Evolutionary conservation across 2,329 filamentous ascomycete genomes (phyloP).

Genomic region (Colletotrichum camelliae): DNA sequence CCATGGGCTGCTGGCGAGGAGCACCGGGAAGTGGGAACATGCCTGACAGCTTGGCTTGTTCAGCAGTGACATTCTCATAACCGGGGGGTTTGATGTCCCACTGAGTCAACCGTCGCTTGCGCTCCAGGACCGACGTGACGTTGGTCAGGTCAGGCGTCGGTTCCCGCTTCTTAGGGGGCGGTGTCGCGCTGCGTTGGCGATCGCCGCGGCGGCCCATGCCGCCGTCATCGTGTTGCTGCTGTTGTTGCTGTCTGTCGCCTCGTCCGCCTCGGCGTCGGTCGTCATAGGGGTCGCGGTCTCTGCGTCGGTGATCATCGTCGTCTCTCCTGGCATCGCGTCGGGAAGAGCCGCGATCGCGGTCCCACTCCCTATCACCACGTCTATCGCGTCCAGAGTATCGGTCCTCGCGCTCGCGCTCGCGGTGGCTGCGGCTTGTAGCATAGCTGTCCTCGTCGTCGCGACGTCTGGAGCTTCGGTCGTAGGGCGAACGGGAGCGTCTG

Average conservation of each 20-base stretch:
- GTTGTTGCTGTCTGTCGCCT: slow-evolving; percentile 40
- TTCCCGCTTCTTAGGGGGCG: slow-evolving; percentile 88
- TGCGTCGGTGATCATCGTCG: slow-evolving; percentile 66
- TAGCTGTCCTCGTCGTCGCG: slow-evolving; percentile 85
- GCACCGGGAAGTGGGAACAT: slow-evolving; percentile 99
- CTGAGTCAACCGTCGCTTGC: slow-evolving; percentile 92
- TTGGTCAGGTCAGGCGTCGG: slow-evolving; percentile 95
- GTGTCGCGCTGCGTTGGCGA: slow-evolving; percentile 76
- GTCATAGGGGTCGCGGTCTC: slow-evolving; percentile 58
- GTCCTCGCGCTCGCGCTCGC: slow-evolving; percentile 92
- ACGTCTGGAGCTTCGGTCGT: slow-evolving; percentile 70
- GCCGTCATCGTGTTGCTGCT: slow-evolving; percentile 31
- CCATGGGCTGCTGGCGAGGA: slow-evolving; percentile 93
- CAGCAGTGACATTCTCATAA: slow-evolving; percentile 97
- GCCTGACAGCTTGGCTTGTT: slow-evolving; percentile 97
- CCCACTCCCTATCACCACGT: slow-evolving; percentile 77
- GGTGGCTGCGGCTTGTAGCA: slow-evolving; percentile 89
- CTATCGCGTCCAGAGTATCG: slow-evolving; percentile 78
- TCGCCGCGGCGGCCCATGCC: slow-evolving; percentile 52
- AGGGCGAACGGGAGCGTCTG: slow-evolving; percentile 86
- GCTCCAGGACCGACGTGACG: slow-evolving; percentile 79
- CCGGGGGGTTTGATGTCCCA: slow-evolving; percentile 99
- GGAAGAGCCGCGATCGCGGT: slow-evolving; percentile 68
- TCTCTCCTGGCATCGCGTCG: slow-evolving; percentile 69
- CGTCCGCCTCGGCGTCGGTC: slow-evolving; percentile 59